A percentile compares a stretch with the other conserved stretches of the same genome.
Conservation (phyloP, 169 alveolate species). For the Eimeria sp. region DNA sequence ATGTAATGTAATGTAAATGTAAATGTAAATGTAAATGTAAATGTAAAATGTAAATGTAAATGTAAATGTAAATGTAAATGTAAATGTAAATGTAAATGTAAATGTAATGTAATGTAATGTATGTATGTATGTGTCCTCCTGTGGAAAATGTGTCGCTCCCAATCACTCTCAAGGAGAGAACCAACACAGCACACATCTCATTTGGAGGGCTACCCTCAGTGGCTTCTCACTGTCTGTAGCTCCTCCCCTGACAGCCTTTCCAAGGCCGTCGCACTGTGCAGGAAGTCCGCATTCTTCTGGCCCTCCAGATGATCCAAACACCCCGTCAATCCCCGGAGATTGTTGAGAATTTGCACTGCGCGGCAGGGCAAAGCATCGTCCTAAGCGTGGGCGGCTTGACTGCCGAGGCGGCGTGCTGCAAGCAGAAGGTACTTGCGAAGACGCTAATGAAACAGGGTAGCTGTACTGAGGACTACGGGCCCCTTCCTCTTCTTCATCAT, state of each 20-base stretch:
- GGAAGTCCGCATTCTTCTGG: constrained; percentile 48
- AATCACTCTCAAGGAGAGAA: background rate
- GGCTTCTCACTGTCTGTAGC: constrained; percentile 19
- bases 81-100: no score
- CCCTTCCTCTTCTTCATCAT: constrained; percentile 56
- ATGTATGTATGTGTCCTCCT: background rate
- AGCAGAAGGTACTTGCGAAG: constrained; percentile 72
- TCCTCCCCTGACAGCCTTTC: constrained; percentile 28
- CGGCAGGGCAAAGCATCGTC: constrained; percentile 63
- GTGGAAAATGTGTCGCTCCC: background rate
- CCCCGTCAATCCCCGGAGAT: constrained; percentile 25
- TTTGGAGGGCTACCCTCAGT: background rate
- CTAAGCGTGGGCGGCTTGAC: constrained; percentile 70
- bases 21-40: no score
- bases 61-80: no score
- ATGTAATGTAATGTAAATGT: no score
- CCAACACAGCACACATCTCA: background rate
- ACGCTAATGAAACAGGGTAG: constrained; percentile 59
- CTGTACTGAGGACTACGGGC: constrained; percentile 52
- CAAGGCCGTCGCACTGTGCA: constrained; percentile 32
- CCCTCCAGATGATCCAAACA: constrained; percentile 2
- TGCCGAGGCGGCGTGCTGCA: constrained; percentile 73
- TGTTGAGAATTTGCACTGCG: constrained; percentile 13
- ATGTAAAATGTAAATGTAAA: no score
- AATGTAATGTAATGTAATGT: no score